Evolutionary conservation across 2,329 filamentous ascomycete species (phyloP).

Genomic region (Teratosphaeria gauchensis): DNA sequence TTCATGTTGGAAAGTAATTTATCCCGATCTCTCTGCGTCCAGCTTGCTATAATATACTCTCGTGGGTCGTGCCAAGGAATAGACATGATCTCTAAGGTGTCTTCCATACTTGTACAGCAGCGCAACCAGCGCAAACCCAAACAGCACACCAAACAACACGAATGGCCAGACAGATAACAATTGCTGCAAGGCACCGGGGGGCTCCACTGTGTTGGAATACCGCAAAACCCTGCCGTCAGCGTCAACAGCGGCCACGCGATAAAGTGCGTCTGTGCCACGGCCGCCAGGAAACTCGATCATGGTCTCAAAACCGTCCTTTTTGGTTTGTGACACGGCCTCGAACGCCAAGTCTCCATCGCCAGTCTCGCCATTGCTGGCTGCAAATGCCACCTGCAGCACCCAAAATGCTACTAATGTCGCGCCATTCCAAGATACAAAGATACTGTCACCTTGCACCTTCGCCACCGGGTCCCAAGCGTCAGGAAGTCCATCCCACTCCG

Average conservation of each 20-base stretch:
- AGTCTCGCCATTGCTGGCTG: not conserved
- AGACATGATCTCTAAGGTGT: not conserved
- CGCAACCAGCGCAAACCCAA: not conserved
- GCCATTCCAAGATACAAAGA: constrained; percentile 46
- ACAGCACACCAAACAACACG: not conserved
- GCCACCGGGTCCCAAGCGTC: constrained; percentile 14
- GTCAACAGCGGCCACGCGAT: constrained; percentile 13
- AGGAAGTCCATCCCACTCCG: constrained; percentile 20
- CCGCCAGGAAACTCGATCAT: constrained; percentile 5
- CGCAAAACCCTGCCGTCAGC: constrained; percentile 7
- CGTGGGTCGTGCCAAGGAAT: not conserved
- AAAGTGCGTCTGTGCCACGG: not conserved
- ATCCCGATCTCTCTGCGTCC: not conserved
- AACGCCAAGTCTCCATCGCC: constrained; percentile 3
- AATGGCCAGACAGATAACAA: not conserved
- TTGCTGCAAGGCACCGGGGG: not conserved
- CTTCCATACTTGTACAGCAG: not conserved
- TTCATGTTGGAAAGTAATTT: not conserved
- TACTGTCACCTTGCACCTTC: constrained; percentile 14
- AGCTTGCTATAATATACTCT: not conserved
- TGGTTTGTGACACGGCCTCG: constrained; percentile 3
- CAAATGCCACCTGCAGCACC: constrained; percentile 26
- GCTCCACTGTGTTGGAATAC: constrained; percentile 1
- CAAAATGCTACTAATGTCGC: constrained; percentile 38
- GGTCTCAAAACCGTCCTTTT: constrained; percentile 9